phyloP scores from a whole-genome alignment of 164 flowering plant species.

The Vitis labrusca region DNA sequence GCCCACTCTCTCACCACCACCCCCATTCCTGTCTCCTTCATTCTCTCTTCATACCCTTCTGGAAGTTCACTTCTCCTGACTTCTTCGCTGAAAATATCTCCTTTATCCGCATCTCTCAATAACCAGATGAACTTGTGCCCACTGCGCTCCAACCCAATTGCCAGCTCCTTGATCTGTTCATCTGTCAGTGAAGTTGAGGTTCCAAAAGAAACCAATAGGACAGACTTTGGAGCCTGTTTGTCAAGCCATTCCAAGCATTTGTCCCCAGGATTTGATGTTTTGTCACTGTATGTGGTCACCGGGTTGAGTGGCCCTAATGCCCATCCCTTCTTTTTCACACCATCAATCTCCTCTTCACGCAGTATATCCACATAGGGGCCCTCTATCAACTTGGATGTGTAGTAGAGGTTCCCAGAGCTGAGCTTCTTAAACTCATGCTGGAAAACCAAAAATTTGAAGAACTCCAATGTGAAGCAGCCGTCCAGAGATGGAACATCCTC shows the following conservation, averaged over 20 bases:
- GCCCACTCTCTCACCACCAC: slow-evolving; percentile 48
- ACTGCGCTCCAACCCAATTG: slow-evolving; percentile 49
- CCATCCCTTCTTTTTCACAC: slow-evolving; percentile 29
- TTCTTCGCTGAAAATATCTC: slow-evolving; percentile 26
- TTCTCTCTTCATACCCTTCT: slow-evolving; percentile 47
- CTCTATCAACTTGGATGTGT: slow-evolving; percentile 49
- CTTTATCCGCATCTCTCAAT: slow-evolving; percentile 57
- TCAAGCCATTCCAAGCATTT: slow-evolving; percentile 57
- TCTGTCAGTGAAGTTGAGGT: slow-evolving; percentile 38
- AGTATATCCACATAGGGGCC: slow-evolving; percentile 36
- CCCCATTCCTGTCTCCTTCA: slow-evolving; percentile 26
- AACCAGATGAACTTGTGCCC: slow-evolving; percentile 61
- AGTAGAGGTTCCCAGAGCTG: slow-evolving; percentile 40
- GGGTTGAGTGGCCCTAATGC: slow-evolving; percentile 67
- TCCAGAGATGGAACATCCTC: slow-evolving; percentile 28
- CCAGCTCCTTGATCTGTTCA: slow-evolving; percentile 49
- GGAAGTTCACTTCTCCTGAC: slow-evolving; percentile 30
- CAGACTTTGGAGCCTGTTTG: slow-evolving; percentile 39
- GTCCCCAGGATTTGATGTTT: slow-evolving; percentile 11
- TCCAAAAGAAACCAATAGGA: slow-evolving; percentile 61
- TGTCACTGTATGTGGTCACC: slow-evolving; percentile 1
- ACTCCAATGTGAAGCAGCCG: slow-evolving; percentile 40
- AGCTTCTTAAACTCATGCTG: slow-evolving; percentile 19
- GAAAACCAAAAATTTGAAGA: slow-evolving; percentile 25
- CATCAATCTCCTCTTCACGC: background rate